Base-by-base conservation (phyloP, 768 basidiomycete species). In the Suillus sp. region DNA sequence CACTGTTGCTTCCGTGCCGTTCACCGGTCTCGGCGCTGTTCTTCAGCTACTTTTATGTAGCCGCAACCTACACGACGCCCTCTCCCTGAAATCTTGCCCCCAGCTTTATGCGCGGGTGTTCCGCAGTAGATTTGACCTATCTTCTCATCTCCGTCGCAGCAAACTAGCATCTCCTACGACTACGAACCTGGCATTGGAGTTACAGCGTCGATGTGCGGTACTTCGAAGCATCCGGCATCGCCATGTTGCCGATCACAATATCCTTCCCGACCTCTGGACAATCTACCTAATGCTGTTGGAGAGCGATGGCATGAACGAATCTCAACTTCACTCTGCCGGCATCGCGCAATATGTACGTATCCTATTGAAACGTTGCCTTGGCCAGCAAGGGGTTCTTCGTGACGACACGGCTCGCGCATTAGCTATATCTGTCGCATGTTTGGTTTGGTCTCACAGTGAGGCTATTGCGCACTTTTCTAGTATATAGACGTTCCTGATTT, bases 241-340 rank as follows among this genome's bases (percentile, higher is more conserved):
- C 30, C 64, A 65, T 22, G 63, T 82, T 53, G 72, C 77, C 2
- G 47, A 59, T 4, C 66, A 62, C 34, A 64, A 69, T 32, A 64
- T 83, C 50, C 66, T 70, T 1, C 76, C 78, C 42, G 87, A 87
- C 70, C 69, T 89, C 27, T 87, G 85, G 81, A 82, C 82, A 9
- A 81, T 81, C 7, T 78, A 86, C 62, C 78, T 86, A 65, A 87
- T 89, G 83, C 69, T 85, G n/a, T 69, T 87, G 37, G 89, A 90
- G 70, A 83, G 81, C 66, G 79, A 80, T 42, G 78, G 77, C 3
- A 70, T 78, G 57, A 87, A 86, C 66, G 79, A 79, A 62, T 69
- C 64, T 27, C 82, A 86, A 30, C 77, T 88, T 11, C 68, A 70
- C 18, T 65, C 71, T 22, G 80, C 76, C 43, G 76, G 78, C 35